phyloP scores from a whole-genome alignment of 148 eudicot genomes.

The Dysphania ambrosioides region DNA sequence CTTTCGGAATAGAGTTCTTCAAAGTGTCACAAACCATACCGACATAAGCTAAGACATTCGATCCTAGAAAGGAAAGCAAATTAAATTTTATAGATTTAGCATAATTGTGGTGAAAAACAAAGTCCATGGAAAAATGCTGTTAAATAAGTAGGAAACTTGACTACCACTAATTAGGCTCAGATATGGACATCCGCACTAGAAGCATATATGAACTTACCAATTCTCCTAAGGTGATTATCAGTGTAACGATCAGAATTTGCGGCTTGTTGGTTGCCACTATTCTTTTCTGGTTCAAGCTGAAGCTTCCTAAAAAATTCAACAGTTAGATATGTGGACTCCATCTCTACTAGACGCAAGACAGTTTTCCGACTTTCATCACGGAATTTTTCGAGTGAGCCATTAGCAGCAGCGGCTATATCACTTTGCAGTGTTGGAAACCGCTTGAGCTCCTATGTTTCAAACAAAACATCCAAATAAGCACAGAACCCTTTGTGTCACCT shows the following conservation, averaged over 20 bases:
- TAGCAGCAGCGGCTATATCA: conserved; percentile 89
- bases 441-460: conserved; percentile 66
- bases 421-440: conserved; percentile 91
- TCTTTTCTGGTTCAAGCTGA: conserved; percentile 77
- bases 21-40: conserved; percentile 86
- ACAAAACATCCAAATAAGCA: conserved; percentile 5
- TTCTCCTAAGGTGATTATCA: conserved; percentile 77
- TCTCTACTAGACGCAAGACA: conserved; percentile 83
- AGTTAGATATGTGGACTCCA: conserved; percentile 93
- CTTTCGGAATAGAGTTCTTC: conserved; percentile 85
- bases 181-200: not conserved
- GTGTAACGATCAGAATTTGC: conserved; percentile 71
- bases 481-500: not conserved
- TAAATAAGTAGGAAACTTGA: not conserved
- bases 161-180: not conserved
- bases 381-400: conserved; percentile 78
- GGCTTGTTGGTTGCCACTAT: conserved; percentile 28
- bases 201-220: conserved; percentile 43
- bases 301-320: conserved; percentile 94
- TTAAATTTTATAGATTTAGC: not conserved
- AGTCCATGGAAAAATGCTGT: not conserved
- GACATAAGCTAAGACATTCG: conserved; percentile 83
- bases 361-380: conserved; percentile 94
- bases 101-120: not conserved
- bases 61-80: conserved; percentile 46